Evolutionary conservation across 1,284 basidiomycete genomes (phyloP).

Genomic region (Butyriboletus pseudospeciosus): DNA sequence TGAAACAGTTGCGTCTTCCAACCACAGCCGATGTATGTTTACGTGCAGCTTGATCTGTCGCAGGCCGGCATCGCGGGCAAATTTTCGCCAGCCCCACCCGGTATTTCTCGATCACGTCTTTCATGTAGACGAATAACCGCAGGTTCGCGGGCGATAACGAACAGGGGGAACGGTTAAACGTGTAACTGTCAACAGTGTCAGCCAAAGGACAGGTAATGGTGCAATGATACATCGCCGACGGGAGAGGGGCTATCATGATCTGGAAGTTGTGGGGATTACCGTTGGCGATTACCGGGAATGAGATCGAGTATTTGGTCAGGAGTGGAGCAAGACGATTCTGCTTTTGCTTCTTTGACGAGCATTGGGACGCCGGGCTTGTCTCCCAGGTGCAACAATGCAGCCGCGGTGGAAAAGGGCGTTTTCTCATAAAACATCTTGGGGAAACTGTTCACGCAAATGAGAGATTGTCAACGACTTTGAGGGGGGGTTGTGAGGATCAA

Average conservation of each 20-base stretch:
- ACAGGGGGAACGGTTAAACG: neutral
- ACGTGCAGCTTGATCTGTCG: neutral
- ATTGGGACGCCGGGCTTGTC: conserved; percentile 21
- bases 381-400: conserved; percentile 18
- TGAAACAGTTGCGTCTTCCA: neutral
- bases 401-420: conserved; percentile 1
- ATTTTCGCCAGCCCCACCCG: neutral
- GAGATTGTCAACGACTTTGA: too few species aligned
- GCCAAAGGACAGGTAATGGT: neutral
- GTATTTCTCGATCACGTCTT: conserved; percentile 1
- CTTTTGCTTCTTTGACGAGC: conserved; percentile 11
- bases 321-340: neutral
- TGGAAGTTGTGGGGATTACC: conserved; percentile 13
- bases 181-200: conserved; percentile 11
- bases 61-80: neutral
- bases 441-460: too few species aligned
- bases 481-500: too few species aligned
- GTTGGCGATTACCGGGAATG: neutral
- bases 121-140: conserved; percentile 5
- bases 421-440: neutral
- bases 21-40: neutral
- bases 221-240: conserved; percentile 9
- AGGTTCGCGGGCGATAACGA: conserved; percentile 8
- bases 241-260: conserved; percentile 8
- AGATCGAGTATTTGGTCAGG: accelerated